These are phyloP conservation scores for Henckelia pumila DNA, from an alignment of 257 asterid genomes.

Conservation along the genomic window DNA sequence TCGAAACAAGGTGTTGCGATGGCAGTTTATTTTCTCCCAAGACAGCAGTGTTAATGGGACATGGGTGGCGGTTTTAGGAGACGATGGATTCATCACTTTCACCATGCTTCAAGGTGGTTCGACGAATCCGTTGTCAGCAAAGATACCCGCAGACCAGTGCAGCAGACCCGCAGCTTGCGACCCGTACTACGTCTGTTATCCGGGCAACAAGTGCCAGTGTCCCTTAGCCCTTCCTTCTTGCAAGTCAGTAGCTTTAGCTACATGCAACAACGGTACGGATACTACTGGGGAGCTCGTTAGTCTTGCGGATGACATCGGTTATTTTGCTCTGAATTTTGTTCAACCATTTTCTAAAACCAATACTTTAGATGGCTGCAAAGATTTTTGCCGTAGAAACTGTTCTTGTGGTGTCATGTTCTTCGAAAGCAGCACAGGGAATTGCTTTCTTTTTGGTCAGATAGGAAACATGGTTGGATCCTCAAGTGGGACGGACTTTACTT, in stretches of 20 bases:
- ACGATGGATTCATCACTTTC: slow-evolving; percentile 60
- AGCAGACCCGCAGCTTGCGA: slow-evolving; percentile 79
- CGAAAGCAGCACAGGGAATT: slow-evolving; percentile 55
- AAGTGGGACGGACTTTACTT: slow-evolving; percentile 31
- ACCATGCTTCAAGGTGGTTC: slow-evolving; percentile 47
- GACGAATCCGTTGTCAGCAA: slow-evolving; percentile 35
- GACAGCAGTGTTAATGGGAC: slow-evolving; percentile 42
- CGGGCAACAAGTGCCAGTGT: slow-evolving; percentile 70
- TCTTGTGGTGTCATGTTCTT: slow-evolving; percentile 77
- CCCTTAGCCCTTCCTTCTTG: slow-evolving; percentile 64
- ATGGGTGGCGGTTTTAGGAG: slow-evolving; percentile 64
- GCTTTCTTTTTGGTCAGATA: slow-evolving; percentile 65
- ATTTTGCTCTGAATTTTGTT: slow-evolving; percentile 54
- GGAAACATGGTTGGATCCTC: slow-evolving; percentile 51
- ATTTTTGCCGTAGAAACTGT: slow-evolving; percentile 61
- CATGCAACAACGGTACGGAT: slow-evolving; percentile 39
- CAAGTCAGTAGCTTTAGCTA: slow-evolving; percentile 38
- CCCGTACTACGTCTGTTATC: slow-evolving; percentile 53
- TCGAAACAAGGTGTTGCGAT: slow-evolving; percentile 39
- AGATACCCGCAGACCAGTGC: slow-evolving; percentile 69
- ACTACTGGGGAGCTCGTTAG: slow-evolving; percentile 45
- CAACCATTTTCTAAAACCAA: slow-evolving; percentile 47
- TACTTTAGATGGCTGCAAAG: slow-evolving; percentile 66
- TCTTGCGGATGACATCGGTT: slow-evolving; percentile 56
- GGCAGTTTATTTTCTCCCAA: slow-evolving; percentile 66